A percentile compares a stretch with the other conserved stretches of the same genome.
Evolutionary conservation across 2,329 filamentous ascomycete genomes (phyloP).

Genomic region (Fusarium buharicum): DNA sequence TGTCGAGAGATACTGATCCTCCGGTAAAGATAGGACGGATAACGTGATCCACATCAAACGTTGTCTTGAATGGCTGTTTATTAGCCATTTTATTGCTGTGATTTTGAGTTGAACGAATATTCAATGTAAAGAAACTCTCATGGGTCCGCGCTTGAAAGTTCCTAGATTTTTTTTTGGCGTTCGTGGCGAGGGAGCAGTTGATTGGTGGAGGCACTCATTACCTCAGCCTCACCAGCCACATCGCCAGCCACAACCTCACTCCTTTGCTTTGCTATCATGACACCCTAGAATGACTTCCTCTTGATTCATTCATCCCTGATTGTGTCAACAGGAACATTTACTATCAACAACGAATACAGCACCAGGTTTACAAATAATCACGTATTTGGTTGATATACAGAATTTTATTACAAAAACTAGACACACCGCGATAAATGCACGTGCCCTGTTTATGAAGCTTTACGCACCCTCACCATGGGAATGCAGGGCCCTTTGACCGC

Average conservation of each 20-base stretch:
- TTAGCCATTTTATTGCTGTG: conserved; percentile 60
- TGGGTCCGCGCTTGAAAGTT: conserved; percentile 24
- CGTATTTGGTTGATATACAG: background rate
- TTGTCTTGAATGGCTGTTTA: conserved; percentile 79
- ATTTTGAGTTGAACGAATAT: conserved; percentile 23
- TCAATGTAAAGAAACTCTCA: conserved; percentile 39
- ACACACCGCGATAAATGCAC: background rate
- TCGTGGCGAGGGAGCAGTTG: conserved; percentile 8
- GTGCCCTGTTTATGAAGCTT: conserved; percentile 12
- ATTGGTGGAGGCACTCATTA: conserved; percentile 29
- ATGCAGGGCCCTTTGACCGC: conserved; percentile 67
- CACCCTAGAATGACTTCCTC: conserved; percentile 6
- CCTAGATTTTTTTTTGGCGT: conserved; percentile 40
- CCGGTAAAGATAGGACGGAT: conserved; percentile 96
- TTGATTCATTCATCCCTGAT: background rate
- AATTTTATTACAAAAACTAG: background rate
- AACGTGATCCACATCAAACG: conserved; percentile 84
- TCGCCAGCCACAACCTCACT: conserved; percentile 5
- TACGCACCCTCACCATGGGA: conserved; percentile 56
- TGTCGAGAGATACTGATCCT: conserved; percentile 84
- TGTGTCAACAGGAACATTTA: background rate
- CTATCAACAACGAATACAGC: background rate
- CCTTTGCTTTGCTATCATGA: conserved; percentile 25
- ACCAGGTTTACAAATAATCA: background rate
- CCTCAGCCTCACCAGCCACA: conserved; percentile 21